Base-by-base conservation (phyloP, 495 filamentous ascomycete genomes). In the Penicillium daleae region DNA sequence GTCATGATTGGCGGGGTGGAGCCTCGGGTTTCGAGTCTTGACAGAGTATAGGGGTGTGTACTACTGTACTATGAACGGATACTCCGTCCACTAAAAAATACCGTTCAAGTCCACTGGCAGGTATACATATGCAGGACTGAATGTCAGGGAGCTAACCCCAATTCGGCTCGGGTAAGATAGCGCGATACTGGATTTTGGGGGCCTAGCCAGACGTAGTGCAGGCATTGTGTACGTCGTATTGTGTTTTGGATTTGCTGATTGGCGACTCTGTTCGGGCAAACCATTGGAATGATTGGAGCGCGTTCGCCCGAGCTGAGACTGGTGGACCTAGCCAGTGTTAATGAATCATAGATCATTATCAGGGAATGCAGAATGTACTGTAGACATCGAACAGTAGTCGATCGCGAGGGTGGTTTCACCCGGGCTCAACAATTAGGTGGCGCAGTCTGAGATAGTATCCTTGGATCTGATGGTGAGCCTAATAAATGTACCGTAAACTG, bases 201-300 rank as follows among this genome's bases (percentile, higher is more conserved):
- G 35, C 26, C 39, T 19, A 22, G 19, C 42, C 52, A 49, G 19
- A 40, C 29, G 3, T 42, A 49, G 13, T 22, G n/a, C 13, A 24
- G 27, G n/a, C 17, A n/a, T 37, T 57, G n/a, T n/a, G n/a, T n/a
- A n/a, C n/a, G n/a, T n/a, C n/a, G n/a, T n/a, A n/a, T n/a, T n/a
- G 52, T 42, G 22, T 40, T 51, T 15, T 31, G 37, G 5, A 53
- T 12, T 53, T 56, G 53, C 48, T 68, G 66, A 65, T 62, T 62
- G 63, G 63, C 37, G 42, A 60, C 42, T 35, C 31, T 21, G 51
- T 60, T 60, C 52, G 63, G 32, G 53, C 59, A 62, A 44, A 29
- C 59, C 66, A 27, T 57, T 35, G 13, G 33, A 29, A 32, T 32
- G 10, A 8, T 37, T 42, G 42, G 13, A 46, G 21, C 42, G 24